These are phyloP conservation scores for Exophiala mesophila DNA, from an alignment of 2,329 filamentous ascomycete genomes.

Conservation along the genomic window DNA sequence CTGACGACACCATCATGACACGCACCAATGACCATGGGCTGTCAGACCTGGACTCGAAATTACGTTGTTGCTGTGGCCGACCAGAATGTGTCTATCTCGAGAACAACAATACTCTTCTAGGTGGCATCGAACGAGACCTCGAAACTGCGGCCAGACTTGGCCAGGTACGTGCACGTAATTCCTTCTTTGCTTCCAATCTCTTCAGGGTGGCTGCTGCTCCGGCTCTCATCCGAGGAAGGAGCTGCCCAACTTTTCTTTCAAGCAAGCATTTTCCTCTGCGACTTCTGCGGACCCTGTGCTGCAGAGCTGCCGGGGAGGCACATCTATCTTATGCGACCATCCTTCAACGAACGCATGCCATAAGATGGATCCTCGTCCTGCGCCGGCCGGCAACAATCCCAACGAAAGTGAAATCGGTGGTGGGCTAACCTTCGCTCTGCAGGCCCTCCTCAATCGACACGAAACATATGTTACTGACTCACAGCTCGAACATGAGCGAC, in stretches of 20 bases:
- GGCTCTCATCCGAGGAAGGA: slow-evolving; percentile 1
- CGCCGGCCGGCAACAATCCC: neutral
- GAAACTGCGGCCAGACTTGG: slow-evolving; percentile 80
- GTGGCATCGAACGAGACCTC: slow-evolving; percentile 81
- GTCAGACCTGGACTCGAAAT: slow-evolving; percentile 14
- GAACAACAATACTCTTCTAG: slow-evolving; percentile 72
- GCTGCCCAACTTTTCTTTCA: neutral
- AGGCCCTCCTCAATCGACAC: slow-evolving; percentile 88
- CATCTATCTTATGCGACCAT: no score
- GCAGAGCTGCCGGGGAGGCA: no score
- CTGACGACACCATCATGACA: slow-evolving; percentile 19
- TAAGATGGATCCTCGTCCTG: slow-evolving; percentile 2
- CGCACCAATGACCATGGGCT: slow-evolving; percentile 14
- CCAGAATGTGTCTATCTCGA: slow-evolving; percentile 72
- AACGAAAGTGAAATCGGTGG: slow-evolving; percentile 15
- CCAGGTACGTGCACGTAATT: slow-evolving; percentile 63
- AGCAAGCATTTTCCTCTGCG: neutral
- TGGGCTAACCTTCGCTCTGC: slow-evolving; percentile 64
- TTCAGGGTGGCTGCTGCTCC: slow-evolving; percentile 5
- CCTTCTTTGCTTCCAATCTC: slow-evolving; percentile 18
- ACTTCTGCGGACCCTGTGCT: neutral
- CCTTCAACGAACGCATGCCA: no score
- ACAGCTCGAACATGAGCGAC: slow-evolving; percentile 72
- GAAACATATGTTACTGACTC: slow-evolving; percentile 92
- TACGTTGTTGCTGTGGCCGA: slow-evolving; percentile 77